A percentile compares a stretch with the other conserved stretches of the same genome.
Evolutionary conservation across 2,329 filamentous ascomycete genomes (phyloP).

Genomic region (Neonectria magnoliae): DNA sequence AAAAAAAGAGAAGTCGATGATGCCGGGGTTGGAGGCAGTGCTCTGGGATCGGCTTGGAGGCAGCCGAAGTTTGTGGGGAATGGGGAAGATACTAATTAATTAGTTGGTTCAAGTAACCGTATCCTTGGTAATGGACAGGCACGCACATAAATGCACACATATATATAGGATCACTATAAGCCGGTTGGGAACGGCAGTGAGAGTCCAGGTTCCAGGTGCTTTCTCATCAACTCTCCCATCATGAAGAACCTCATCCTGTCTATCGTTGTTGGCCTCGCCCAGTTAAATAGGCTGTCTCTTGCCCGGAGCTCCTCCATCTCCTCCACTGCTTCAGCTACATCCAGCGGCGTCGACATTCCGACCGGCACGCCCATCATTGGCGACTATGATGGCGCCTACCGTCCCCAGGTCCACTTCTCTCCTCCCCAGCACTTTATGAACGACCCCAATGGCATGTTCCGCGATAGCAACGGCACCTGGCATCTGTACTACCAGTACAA

Average conservation of each 20-base stretch:
- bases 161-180: background rate
- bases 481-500: constrained; percentile 74
- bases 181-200: background rate
- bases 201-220: background rate
- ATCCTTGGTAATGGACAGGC: background rate
- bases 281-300: background rate
- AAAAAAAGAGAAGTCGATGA: background rate
- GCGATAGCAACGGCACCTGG: constrained; percentile 65
- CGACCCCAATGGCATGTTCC: constrained; percentile 72
- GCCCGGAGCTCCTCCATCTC: background rate
- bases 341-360: constrained; percentile 23
- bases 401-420: constrained; percentile 67
- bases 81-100: background rate
- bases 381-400: constrained; percentile 43
- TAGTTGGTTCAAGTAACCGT: background rate
- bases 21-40: background rate
- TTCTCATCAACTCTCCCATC: background rate
- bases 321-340: background rate
- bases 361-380: constrained; percentile 38
- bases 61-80: background rate
- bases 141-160: too few relatives aligned
- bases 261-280: background rate
- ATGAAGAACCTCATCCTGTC: background rate
- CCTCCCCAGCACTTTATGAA: constrained; percentile 66
- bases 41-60: background rate